These are phyloP conservation scores for Sclerotinia borealis DNA, from an alignment of 2,329 filamentous ascomycete genomes.

Conservation along the genomic window DNA sequence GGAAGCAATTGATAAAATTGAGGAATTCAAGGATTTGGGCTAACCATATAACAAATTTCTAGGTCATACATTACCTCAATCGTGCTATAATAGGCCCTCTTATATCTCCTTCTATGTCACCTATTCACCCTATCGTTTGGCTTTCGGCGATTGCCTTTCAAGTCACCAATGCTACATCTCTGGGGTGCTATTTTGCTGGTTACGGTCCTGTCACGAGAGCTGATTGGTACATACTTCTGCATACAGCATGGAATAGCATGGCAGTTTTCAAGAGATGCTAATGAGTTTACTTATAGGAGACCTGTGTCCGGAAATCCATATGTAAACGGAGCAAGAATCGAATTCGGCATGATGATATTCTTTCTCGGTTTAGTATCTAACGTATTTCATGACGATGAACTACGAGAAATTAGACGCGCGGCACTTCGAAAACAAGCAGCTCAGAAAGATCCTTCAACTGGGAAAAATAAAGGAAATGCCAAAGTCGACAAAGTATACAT, in stretches of 20 bases:
- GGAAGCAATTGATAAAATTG: neutral
- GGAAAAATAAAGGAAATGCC: conserved; percentile 27
- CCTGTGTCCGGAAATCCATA: conserved; percentile 29
- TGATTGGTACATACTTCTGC: conserved; percentile 40
- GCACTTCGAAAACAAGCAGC: conserved; percentile 54
- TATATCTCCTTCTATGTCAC: conserved; percentile 86
- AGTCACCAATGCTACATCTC: conserved; percentile 66
- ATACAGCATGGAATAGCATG: neutral
- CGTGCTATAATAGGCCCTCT: conserved; percentile 78
- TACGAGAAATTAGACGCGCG: conserved; percentile 76
- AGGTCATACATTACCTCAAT: conserved; percentile 84
- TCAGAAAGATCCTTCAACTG: conserved; percentile 29
- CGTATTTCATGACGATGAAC: conserved; percentile 82
- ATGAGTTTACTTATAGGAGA: neutral
- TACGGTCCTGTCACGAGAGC: conserved; percentile 62
- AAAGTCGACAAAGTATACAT: conserved; percentile 75
- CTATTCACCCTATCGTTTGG: conserved; percentile 69
- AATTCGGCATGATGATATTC: conserved; percentile 68
- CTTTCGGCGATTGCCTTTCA: conserved; percentile 65
- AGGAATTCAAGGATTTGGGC: no score
- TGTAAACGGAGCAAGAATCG: conserved; percentile 39
- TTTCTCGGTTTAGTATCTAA: conserved; percentile 71
- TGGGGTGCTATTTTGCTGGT: conserved; percentile 77
- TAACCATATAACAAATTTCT: neutral
- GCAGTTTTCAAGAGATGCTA: neutral